Evolutionary conservation across 208 protist genomes (phyloP).

Genomic region (Crithidia brevicula): DNA sequence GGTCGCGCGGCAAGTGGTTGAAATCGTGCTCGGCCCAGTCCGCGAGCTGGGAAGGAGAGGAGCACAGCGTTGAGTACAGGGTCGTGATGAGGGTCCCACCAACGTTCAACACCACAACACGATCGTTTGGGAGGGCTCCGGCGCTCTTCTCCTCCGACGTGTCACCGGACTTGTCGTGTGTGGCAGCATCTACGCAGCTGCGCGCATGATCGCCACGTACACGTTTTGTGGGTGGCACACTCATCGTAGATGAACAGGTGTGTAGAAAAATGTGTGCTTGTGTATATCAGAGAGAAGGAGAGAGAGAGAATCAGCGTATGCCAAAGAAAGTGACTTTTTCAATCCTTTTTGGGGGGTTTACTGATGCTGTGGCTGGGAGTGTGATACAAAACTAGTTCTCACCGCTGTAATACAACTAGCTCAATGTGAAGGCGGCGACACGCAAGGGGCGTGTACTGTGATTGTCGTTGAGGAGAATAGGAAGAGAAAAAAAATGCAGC

Average conservation of each 20-base stretch:
- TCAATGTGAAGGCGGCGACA: no score
- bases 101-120: constrained; percentile 71
- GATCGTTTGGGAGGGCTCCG: constrained; percentile 18
- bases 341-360: no score
- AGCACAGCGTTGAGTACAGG: constrained; percentile 69
- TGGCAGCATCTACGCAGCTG: constrained; percentile 12
- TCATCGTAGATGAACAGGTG: no score
- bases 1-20: constrained; percentile 68
- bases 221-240: constrained; percentile 22
- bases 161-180: background rate
- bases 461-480: no score
- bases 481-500: constrained; percentile 24
- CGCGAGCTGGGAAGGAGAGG: constrained; percentile 60
- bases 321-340: no score
- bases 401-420: no score
- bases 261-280: no score
- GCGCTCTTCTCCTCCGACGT: constrained; percentile 20
- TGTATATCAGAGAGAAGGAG: no score
- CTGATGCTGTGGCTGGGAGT: no score
- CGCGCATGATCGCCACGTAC: constrained; percentile 13
- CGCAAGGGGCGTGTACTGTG: no score
- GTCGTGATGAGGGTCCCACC: constrained; percentile 74
- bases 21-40: constrained; percentile 75
- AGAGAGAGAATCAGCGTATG: no score
- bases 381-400: no score